Percentiles rank a stretch among this genome's conserved stretches.
Conservation (phyloP, 1,284 basidiomycete genomes). For the Exobasidium rhododendri region DNA sequence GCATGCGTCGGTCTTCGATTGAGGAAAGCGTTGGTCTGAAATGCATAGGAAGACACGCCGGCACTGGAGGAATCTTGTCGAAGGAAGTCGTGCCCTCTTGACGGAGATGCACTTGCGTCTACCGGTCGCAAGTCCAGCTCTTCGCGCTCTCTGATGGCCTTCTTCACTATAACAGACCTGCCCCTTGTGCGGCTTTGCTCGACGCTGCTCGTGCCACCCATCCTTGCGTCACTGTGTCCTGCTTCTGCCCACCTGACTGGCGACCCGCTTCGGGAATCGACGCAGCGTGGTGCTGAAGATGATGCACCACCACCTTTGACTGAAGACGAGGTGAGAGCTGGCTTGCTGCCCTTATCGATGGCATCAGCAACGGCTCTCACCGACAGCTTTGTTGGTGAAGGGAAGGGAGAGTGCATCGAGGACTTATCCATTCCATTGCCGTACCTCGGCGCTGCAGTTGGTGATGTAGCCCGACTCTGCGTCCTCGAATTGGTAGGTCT, state of each 20-base stretch:
- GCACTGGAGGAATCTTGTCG: slow-evolving; percentile 9
- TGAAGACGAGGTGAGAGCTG: background rate
- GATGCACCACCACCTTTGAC: background rate
- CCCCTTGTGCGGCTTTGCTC: background rate
- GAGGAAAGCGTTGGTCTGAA: slow-evolving; percentile 21
- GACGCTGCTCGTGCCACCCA: background rate
- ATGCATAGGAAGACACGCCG: slow-evolving; percentile 21
- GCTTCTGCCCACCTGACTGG: background rate
- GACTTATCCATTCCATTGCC: background rate
- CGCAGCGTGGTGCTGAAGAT: too few species aligned
- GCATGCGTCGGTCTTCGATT: background rate
- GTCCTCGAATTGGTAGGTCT: background rate
- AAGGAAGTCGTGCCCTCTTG: slow-evolving; percentile 9
- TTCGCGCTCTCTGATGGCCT: slow-evolving; percentile 29
- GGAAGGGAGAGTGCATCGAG: too few species aligned
- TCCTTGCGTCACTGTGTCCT: background rate
- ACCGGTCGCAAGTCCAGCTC: slow-evolving; percentile 22
- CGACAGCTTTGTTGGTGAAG: slow-evolving; percentile 1
- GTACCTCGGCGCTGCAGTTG: background rate
- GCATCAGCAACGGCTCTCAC: slow-evolving; percentile 5
- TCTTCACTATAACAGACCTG: slow-evolving; percentile 15
- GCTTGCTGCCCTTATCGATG: background rate
- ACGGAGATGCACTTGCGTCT: background rate
- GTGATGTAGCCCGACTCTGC: background rate
- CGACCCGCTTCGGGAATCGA: background rate